Evolutionary conservation across 2,329 filamentous ascomycete species (phyloP).

Genomic region (Colletotrichum sp.): DNA sequence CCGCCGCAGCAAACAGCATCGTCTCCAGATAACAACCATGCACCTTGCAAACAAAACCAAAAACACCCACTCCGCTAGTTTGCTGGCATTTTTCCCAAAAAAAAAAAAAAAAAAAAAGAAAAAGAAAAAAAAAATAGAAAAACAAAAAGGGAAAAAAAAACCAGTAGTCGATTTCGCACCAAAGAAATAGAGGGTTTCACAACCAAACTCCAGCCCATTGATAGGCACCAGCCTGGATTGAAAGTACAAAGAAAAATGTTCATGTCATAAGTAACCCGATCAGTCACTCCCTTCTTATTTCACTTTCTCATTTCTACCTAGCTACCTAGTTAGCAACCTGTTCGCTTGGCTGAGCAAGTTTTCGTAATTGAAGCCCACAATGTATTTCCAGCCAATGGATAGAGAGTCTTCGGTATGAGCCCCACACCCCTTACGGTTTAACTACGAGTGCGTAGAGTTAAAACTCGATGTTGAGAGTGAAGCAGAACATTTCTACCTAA

Average conservation of each 20-base stretch:
- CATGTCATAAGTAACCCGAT: background rate
- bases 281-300: background rate
- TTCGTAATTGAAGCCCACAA: background rate
- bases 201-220: background rate
- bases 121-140: too few species aligned
- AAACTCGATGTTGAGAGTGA: background rate
- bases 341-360: background rate
- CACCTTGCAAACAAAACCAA: too few species aligned
- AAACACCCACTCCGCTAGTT: too few species aligned
- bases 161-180: background rate
- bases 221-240: background rate
- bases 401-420: background rate
- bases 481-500: background rate
- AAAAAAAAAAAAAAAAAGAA: too few species aligned
- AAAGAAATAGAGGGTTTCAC: too few species aligned
- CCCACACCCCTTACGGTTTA: background rate
- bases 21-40: too few species aligned
- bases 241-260: too few species aligned
- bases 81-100: too few species aligned
- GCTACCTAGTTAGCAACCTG: background rate
- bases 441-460: background rate
- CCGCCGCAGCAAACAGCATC: too few species aligned
- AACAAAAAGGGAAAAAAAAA: too few species aligned
- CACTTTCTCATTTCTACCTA: background rate
- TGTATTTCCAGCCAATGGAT: background rate